A percentile compares a stretch with the other conserved stretches of the same genome.
Evolutionary conservation across 768 basidiomycete species (phyloP).

Genomic region (Gloeostereum incarnatum): DNA sequence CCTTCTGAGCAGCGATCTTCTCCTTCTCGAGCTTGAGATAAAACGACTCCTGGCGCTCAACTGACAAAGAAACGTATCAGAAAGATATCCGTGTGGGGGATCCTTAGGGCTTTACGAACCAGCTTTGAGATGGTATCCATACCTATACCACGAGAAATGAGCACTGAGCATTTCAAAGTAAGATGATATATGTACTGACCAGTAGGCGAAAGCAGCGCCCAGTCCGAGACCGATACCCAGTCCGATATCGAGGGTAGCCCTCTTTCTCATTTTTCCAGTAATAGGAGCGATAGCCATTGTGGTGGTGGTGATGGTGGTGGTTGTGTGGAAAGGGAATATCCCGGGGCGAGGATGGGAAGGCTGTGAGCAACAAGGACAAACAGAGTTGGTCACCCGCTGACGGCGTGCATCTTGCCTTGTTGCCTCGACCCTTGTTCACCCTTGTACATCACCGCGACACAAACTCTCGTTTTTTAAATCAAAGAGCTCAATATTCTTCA

Average conservation of each 20-base stretch:
- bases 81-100: not conserved
- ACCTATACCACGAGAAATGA: constrained; percentile 52
- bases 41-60: constrained; percentile 75
- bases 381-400: too few relatives aligned
- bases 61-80: constrained; percentile 33
- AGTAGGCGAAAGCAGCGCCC: constrained; percentile 69
- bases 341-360: constrained; percentile 11
- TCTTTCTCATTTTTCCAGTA: constrained; percentile 89
- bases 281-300: constrained; percentile 84
- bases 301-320: constrained; percentile 14
- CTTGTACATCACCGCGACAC: too few relatives aligned
- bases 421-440: too few relatives aligned
- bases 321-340: constrained; percentile 15
- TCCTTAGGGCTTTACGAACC: constrained; percentile 38
- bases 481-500: too few relatives aligned
- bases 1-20: constrained; percentile 23
- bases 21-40: constrained; percentile 79
- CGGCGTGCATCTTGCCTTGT: too few relatives aligned
- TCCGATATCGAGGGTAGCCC: constrained; percentile 79
- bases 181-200: constrained; percentile 42
- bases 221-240: constrained; percentile 71
- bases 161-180: too few relatives aligned
- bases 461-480: too few relatives aligned
- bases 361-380: constrained; percentile 19
- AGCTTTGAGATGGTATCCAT: constrained; percentile 67